These are phyloP conservation scores for Symbiotaphrina buchneri DNA, from an alignment of 495 filamentous ascomycete species.

Conservation along the genomic window DNA sequence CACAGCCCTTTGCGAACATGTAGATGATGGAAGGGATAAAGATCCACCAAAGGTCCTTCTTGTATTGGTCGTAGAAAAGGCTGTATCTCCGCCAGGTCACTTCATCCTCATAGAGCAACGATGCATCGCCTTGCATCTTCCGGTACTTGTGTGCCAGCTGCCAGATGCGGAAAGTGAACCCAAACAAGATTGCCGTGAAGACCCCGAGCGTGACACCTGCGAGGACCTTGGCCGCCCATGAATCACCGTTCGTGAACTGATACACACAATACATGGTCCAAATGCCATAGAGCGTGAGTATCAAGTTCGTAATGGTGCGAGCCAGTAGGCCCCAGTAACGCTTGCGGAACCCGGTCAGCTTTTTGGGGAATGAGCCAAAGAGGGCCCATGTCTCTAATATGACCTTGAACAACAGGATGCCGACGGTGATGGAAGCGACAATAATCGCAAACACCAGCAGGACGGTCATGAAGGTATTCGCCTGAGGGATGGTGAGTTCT, in stretches of 20 bases:
- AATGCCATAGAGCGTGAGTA: conserved; percentile 78
- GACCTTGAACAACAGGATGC: conserved; percentile 78
- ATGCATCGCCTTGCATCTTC: conserved; percentile 47
- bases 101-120: conserved; percentile 65
- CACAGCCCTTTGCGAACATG: conserved; percentile 73
- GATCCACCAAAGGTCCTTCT: conserved; percentile 86
- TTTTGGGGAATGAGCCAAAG: conserved; percentile 68
- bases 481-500: conserved; percentile 58
- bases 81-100: conserved; percentile 88
- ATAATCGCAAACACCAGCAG: conserved; percentile 74
- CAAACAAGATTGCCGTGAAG: conserved; percentile 58
- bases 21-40: conserved; percentile 85
- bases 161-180: conserved; percentile 70
- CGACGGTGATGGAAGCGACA: conserved; percentile 62
- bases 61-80: conserved; percentile 90
- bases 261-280: conserved; percentile 95
- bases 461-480: conserved; percentile 93
- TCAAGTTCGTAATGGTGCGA: conserved; percentile 74
- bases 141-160: conserved; percentile 51
- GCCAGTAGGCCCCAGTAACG: conserved; percentile 86
- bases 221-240: conserved; percentile 78
- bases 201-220: conserved; percentile 59
- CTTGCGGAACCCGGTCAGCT: conserved; percentile 66
- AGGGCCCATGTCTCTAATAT: conserved; percentile 83
- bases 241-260: conserved; percentile 84